Conservation (phyloP, 1,139 yeast genomes). For the Taphrina sp. region DNA sequence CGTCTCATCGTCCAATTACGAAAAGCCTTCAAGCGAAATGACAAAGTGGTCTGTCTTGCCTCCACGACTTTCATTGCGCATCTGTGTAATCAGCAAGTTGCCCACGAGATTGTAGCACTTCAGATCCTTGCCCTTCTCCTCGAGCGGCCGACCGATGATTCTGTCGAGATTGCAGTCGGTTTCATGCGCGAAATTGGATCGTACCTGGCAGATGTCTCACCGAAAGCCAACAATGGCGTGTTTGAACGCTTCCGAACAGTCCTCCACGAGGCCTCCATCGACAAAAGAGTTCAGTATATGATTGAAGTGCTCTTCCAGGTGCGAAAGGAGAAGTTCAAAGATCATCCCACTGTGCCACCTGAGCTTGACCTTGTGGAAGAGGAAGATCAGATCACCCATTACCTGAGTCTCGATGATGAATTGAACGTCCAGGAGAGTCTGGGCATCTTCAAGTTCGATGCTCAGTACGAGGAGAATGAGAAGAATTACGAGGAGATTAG, state of each 20-base stretch:
- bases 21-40: constrained; percentile 53
- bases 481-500: constrained; percentile 47
- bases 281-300: constrained; percentile 50
- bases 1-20: constrained; percentile 63
- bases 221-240: constrained; percentile 53
- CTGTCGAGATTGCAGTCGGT: constrained; percentile 52
- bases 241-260: constrained; percentile 62
- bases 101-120: constrained; percentile 61
- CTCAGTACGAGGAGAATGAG: constrained; percentile 55
- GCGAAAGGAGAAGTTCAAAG: constrained; percentile 53
- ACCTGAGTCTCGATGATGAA: constrained; percentile 56
- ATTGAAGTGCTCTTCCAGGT: constrained; percentile 57
- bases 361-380: constrained; percentile 64
- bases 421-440: constrained; percentile 52
- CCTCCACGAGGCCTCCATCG: constrained; percentile 56
- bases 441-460: constrained; percentile 56
- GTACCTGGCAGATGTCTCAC: constrained; percentile 48
- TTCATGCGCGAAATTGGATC: constrained; percentile 52
- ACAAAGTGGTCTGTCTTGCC: constrained; percentile 50
- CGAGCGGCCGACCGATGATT: constrained; percentile 54
- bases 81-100: constrained; percentile 62
- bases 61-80: constrained; percentile 58
- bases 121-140: constrained; percentile 64
- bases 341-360: constrained; percentile 48
- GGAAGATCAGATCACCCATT: constrained; percentile 62